Base-by-base conservation (phyloP, 2,329 filamentous ascomycete genomes). In the Aspergillus flavus region DNA sequence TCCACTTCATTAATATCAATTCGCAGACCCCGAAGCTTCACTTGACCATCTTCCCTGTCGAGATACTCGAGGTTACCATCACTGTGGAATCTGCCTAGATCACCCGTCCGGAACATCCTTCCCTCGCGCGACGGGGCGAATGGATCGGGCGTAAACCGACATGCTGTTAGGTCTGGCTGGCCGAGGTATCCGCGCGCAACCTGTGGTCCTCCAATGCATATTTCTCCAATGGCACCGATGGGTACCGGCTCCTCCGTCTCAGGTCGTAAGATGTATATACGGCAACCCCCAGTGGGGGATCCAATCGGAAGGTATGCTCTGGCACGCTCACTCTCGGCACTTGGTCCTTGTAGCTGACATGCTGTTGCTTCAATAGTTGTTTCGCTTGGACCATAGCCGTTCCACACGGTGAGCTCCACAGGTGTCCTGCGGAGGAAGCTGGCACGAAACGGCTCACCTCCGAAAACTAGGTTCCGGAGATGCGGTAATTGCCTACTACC, bases 11-110 rank as follows among this genome's bases (percentile, higher is more conserved):
- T 41, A 7, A 55, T 21, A 14, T 63, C 61, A 23, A 60, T 52
- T 6, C 61, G 57, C 14, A 52, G 57, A 4, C 61, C 61, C 4
- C 61, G 57, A 30, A 63, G 45, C 43, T 63, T 59, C n/a, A 63
- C 41, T 30, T 59, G 61, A 21, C 50, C 50, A 57, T 59, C 57
- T 6, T 50, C 28, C 7, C 57, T 57, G 32, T 50, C 61, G 14
- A 63, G 50, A 48, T 52, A 52, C 39, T 56, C 57, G n/a, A 61
- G 55, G 3, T 32, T 19, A 1, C 60, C 60, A 36, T 61, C 55
- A 26, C 55, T 34, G 19, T 61, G 54, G 19, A 52, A 28, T 45
- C 46, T 39, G 10, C 21, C 60, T 6, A 58, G 43, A 36, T 61
- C 60, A 3, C 60, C 60, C 6, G 60, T 61, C 11, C 55, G 60